These are phyloP conservation scores for Candida ipomoeae DNA, from an alignment of 805 yeast species.

Conservation along the genomic window DNA sequence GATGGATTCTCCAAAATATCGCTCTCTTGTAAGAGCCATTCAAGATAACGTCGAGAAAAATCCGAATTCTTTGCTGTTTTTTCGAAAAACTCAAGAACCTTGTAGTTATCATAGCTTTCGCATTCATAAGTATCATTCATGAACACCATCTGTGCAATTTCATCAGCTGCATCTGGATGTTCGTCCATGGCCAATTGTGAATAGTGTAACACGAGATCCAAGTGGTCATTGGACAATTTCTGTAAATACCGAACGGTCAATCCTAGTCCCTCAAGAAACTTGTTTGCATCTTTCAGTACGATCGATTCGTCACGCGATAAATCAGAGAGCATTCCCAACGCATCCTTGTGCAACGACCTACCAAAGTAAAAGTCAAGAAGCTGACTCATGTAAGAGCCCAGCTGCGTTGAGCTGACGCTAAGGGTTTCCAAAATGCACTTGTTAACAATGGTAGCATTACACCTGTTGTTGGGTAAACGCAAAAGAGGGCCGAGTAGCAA, in stretches of 20 bases:
- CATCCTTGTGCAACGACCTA: constrained; percentile 58
- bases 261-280: constrained; percentile 33
- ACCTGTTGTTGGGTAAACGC: constrained; percentile 64
- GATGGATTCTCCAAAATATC: constrained; percentile 23
- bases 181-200: constrained; percentile 48
- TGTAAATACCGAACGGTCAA: constrained; percentile 56
- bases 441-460: constrained; percentile 63
- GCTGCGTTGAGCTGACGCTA: constrained; percentile 20
- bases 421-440: constrained; percentile 42
- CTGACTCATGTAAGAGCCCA: constrained; percentile 52
- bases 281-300: constrained; percentile 18
- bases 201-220: constrained; percentile 56
- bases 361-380: constrained; percentile 73
- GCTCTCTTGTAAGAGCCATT: constrained; percentile 39
- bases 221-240: constrained; percentile 44
- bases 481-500: constrained; percentile 79
- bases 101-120: constrained; percentile 49
- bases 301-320: constrained; percentile 15
- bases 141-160: constrained; percentile 47
- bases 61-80: constrained; percentile 19
- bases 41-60: constrained; percentile 40
- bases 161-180: constrained; percentile 5
- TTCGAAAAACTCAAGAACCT: constrained; percentile 52
- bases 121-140: constrained; percentile 61
- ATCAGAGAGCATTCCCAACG: constrained; percentile 54